These are phyloP conservation scores for Psilocybe cyanescens DNA, from an alignment of 768 basidiomycete species.

Conservation along the genomic window DNA sequence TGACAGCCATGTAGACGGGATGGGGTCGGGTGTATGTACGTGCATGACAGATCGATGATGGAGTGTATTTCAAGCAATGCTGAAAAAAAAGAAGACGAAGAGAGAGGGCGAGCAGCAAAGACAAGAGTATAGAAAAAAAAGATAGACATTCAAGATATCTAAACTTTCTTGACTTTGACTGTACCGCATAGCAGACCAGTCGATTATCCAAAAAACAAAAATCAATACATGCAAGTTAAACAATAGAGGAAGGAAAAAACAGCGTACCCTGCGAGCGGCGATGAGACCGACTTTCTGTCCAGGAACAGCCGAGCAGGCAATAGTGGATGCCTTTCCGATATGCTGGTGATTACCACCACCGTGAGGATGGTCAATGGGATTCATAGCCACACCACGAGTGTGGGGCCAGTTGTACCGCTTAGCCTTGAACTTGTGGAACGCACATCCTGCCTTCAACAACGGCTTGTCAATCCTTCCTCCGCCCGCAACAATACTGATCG, in stretches of 20 bases:
- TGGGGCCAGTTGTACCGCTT: constrained; percentile 99
- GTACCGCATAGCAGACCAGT: constrained; percentile 99
- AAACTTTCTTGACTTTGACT: constrained; percentile 96
- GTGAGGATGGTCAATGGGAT: constrained; percentile 96
- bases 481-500: constrained; percentile 97
- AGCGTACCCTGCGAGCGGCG: constrained; percentile 88
- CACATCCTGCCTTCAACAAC: constrained; percentile 96
- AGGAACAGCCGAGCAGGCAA: constrained; percentile 93
- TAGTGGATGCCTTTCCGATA: constrained; percentile 98
- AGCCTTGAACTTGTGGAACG: constrained; percentile 94
- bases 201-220: constrained; percentile 34
- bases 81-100: constrained; percentile 2
- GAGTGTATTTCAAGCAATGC: constrained; percentile 5
- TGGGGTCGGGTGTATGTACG: neutral
- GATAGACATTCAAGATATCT: constrained; percentile 24
- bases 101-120: neutral
- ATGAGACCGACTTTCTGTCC: constrained; percentile 99
- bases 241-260: neutral
- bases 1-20: neutral
- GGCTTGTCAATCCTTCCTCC: constrained; percentile 99
- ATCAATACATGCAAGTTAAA: neutral
- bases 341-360: constrained; percentile 99
- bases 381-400: constrained; percentile 99
- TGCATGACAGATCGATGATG: neutral
- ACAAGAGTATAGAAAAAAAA: constrained; percentile 14